phyloP scores from a whole-genome alignment of 495 filamentous ascomycete species.

The Aspergillus indologenus region DNA sequence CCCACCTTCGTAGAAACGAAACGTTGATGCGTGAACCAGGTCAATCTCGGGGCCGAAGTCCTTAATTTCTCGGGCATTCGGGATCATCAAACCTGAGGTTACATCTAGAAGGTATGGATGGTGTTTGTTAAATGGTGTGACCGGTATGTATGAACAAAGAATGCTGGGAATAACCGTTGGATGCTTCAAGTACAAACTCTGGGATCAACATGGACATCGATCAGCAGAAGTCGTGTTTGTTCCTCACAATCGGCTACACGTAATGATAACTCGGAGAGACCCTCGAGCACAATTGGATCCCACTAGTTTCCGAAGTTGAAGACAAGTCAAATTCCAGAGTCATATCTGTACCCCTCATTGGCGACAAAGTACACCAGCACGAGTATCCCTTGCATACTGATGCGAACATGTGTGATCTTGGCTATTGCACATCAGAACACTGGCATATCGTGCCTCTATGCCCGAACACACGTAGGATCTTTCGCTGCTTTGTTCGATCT shows the following conservation, averaged over 20 bases:
- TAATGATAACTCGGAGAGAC: not conserved
- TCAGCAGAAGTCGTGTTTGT: not conserved
- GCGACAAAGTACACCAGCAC: not conserved
- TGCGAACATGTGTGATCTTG: not conserved
- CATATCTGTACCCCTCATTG: not conserved
- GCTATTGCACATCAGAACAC: not conserved
- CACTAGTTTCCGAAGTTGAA: not conserved
- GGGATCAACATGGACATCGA: not conserved
- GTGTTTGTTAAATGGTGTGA: too few species aligned
- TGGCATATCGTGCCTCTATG: not conserved
- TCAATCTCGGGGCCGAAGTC: not conserved
- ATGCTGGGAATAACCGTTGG: not conserved
- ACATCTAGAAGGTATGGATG: not conserved
- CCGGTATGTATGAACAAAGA: not conserved
- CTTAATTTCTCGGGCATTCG: not conserved
- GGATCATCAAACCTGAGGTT: not conserved
- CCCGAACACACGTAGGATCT: too few species aligned
- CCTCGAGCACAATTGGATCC: too few species aligned
- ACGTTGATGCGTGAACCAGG: too few species aligned
- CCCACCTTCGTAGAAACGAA: too few species aligned
- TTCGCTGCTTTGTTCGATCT: too few species aligned
- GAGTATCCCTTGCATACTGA: not conserved
- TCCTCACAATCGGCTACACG: not conserved
- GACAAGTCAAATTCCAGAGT: not conserved
- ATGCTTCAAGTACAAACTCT: not conserved